Base-by-base conservation (phyloP, 2,329 filamentous ascomycete genomes). In the Stagonosporopsis vannaccii region DNA sequence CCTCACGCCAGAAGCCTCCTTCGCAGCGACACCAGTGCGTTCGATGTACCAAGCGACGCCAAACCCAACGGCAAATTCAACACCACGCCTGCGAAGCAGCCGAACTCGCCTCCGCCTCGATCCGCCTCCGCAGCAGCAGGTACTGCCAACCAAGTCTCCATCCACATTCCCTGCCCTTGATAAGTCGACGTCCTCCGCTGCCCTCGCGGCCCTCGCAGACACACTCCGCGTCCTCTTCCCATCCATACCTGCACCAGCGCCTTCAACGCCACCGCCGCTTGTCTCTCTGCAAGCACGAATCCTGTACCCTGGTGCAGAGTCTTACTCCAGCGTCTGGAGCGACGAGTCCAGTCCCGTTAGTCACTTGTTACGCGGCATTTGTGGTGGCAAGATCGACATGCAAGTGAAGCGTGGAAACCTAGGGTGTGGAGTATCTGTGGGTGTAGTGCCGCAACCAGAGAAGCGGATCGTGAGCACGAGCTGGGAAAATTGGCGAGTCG, bases 271-370 rank as follows among this genome's bases (percentile, higher is more conserved):
- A 20, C 26, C 32, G 0, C 71, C 45, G 9, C 55, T 49, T 12
- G 46, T 75, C 52, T 64, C 72, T 15, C 62, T 79, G 22, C 73
- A 78, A 51, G 58, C 78, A 22, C 72, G 77, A 8, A 70, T 79
- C 41, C 75, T 76, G 52, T 79, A 77, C 41, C 74, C 77, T 0
- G 77, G 76, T 8, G 65, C 68, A 3, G 68, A 74, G 36, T 67
- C 70, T 11, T 78, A 78, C 60, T 66, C 62, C 39, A 66, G 60
- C 8, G 72, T 79, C 7, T 80, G 77, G 77, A 65, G 69, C 26
- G 74, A 78, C 52, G 71, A 77, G 25, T 45, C 26, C 6, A 51
- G 66, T 37, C 77, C 78, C 0, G 61, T 76, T 43, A 70, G 67
- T 7, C 65, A 77, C 22, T 72, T 75, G 2, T 55, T 80, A 42